phyloP scores from a whole-genome alignment of 2,329 filamentous ascomycete species.

The Xylaria sp. region DNA sequence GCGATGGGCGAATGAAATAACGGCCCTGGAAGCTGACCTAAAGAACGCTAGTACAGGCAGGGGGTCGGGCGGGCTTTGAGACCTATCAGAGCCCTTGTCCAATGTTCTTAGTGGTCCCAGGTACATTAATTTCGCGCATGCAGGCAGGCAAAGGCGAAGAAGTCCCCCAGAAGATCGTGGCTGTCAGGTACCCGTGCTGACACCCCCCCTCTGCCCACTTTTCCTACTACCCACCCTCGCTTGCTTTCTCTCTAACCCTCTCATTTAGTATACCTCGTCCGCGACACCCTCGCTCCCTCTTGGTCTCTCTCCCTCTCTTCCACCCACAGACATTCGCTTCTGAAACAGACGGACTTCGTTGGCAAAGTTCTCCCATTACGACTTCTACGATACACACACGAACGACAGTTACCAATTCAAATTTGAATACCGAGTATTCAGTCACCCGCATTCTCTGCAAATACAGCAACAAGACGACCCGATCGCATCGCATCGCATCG shows the following conservation, averaged over 20 bases:
- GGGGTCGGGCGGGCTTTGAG: slow-evolving; percentile 14
- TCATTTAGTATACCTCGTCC: slow-evolving; percentile 35
- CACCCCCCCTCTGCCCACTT: slow-evolving; percentile 37
- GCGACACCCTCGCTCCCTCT: slow-evolving; percentile 26
- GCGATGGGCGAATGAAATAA: slow-evolving; percentile 31
- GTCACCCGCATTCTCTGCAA: slow-evolving; percentile 42
- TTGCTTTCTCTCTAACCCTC: slow-evolving; percentile 18
- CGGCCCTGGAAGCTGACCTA: slow-evolving; percentile 11
- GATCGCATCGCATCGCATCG: slow-evolving; percentile 27
- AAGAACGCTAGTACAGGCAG: slow-evolving; percentile 6
- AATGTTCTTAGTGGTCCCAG: slow-evolving; percentile 16
- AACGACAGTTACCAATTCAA: slow-evolving; percentile 31
- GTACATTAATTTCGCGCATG: slow-evolving; percentile 34
- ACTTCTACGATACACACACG: slow-evolving; percentile 41
- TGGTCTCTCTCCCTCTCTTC: slow-evolving; percentile 24
- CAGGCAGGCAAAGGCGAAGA: slow-evolving; percentile 19
- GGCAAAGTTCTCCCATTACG: slow-evolving; percentile 49
- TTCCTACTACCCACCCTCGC: slow-evolving; percentile 28
- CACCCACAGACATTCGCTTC: slow-evolving; percentile 38
- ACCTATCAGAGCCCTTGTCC: slow-evolving; percentile 35
- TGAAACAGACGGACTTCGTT: slow-evolving; percentile 49
- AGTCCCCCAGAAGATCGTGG: slow-evolving; percentile 31
- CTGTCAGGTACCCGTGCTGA: slow-evolving; percentile 46
- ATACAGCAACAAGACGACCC: slow-evolving; percentile 26
- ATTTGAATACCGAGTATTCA: slow-evolving; percentile 49